Base-by-base conservation (phyloP, 228 moss, liverwort and hornwort species). In the Sphagnum magellanicum region DNA sequence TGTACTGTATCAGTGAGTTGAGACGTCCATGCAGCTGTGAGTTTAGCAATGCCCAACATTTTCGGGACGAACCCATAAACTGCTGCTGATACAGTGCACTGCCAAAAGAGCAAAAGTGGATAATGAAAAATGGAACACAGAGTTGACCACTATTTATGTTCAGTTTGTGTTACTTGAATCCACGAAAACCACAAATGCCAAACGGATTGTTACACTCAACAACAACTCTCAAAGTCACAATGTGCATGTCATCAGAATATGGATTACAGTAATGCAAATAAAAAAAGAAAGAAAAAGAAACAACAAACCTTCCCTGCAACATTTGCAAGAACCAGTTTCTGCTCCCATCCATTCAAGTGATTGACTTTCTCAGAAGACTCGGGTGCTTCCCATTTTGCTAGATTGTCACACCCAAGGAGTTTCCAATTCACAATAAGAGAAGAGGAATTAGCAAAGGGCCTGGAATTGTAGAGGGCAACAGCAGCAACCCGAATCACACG, bases 381-480 rank as follows among this genome's bases (percentile, higher is more conserved):
- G 13, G 76, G 67, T 60, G 17, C 71, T 52, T 87, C 77, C 95
- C 84, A 92, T 46, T 89, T 70, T 32, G 83, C 89, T 67, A 96
- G 83, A 58, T 80, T 69, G 57, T 73, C 72, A 73, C 95, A 96
- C 16, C 86, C 78, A 69, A 63, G 68, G 64, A 74, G 71, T 14
- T 66, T 52, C 95, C 92, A 96, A 49, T 76, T 81, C 71, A 91
- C 52, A 16, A 73, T 78, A 83, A 92, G 68, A 66, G 95, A 96
- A 32, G 95, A 96, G 65, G 81, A 84, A 84, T 96, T 91, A 52
- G 91, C 88, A 82, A 96, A 92, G 52, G 89, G 80, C 77, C 81
- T 89, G 10, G 69, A 51, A 48, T 65, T 75, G 68, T 77, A 76
- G 50, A 92, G 68, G 52, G 92, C 92, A 67, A 96, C 89, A 53